Conservation (phyloP, 2,329 filamentous ascomycete species). For the Coniella vitis region DNA sequence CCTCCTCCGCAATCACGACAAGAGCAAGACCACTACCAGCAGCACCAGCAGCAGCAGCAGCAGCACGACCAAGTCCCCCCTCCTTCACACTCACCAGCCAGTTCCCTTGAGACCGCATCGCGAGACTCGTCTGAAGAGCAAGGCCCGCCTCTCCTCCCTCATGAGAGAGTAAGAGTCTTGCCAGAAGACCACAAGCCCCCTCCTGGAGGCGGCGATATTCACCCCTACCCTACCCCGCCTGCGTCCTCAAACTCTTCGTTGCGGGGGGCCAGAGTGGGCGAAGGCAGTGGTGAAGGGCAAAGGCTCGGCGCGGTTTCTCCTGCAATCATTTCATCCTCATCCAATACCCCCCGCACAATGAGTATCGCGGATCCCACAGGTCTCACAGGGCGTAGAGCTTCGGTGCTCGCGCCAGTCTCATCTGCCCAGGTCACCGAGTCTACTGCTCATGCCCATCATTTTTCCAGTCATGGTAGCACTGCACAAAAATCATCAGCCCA, state of each 20-base stretch:
- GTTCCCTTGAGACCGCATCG: conserved; percentile 19
- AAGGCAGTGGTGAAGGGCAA: conserved; percentile 33
- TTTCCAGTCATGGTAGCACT: conserved; percentile 60
- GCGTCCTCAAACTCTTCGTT: conserved; percentile 42
- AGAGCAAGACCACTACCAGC: too few relatives aligned
- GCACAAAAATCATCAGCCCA: conserved; percentile 45
- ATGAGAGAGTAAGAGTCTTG: conserved; percentile 30
- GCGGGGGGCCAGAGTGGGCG: conserved; percentile 35
- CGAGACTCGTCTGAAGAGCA: conserved; percentile 19
- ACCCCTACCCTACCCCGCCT: conserved; percentile 53
- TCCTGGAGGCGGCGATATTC: conserved; percentile 25
- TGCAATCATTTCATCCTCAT: conserved; percentile 27
- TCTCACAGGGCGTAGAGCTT: conserved; percentile 35
- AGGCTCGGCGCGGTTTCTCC: conserved; percentile 25
- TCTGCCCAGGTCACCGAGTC: conserved; percentile 53
- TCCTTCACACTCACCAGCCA: conserved; percentile 19
- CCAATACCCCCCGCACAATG: conserved; percentile 34
- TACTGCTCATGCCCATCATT: conserved; percentile 58
- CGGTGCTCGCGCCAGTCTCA: conserved; percentile 52
- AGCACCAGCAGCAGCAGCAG: conserved; percentile 8
- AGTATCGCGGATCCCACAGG: conserved; percentile 37
- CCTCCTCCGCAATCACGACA: conserved; percentile 17
- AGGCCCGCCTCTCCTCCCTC: conserved; percentile 30
- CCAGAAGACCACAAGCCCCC: conserved; percentile 23
- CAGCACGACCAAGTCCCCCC: conserved; percentile 12